phyloP scores from a whole-genome alignment of 345 rosid species.

The Gynandropsis gynandra region DNA sequence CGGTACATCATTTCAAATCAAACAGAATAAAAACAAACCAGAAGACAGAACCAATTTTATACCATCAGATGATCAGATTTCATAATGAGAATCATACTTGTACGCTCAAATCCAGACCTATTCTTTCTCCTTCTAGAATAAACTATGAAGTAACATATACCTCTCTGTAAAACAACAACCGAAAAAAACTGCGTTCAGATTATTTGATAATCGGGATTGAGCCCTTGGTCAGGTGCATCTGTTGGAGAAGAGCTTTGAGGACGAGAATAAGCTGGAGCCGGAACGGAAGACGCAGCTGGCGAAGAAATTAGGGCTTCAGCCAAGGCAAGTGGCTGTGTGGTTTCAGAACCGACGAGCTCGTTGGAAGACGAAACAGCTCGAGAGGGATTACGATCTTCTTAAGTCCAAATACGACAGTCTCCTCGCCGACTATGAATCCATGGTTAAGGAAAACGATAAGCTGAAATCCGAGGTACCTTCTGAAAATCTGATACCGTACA shows the following conservation, averaged over 20 bases:
- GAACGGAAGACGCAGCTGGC: constrained; percentile 79
- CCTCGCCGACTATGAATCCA: constrained; percentile 44
- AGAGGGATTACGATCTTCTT: constrained; percentile 72
- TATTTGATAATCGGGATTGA: not conserved
- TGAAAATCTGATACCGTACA: too few relatives aligned
- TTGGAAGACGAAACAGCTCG: constrained; percentile 92
- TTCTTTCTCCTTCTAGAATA: not conserved
- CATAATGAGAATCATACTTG: not conserved
- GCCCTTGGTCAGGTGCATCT: constrained; percentile 41
- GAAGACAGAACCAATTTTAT: not conserved
- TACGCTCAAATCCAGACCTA: too few relatives aligned
- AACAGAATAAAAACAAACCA: not conserved
- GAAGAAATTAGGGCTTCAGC: constrained; percentile 80
- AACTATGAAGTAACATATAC: too few relatives aligned
- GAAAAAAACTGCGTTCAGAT: too few relatives aligned
- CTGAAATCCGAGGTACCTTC: constrained; percentile 67
- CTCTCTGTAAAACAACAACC: too few relatives aligned
- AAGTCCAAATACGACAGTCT: constrained; percentile 77
- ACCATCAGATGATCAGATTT: not conserved
- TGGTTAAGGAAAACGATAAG: constrained; percentile 48
- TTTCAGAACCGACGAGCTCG: constrained; percentile 97
- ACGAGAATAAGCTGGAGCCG: constrained; percentile 96
- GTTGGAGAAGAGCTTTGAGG: constrained; percentile 89
- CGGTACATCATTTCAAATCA: too few relatives aligned
- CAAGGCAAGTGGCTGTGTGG: constrained; percentile 96